phyloP scores from a whole-genome alignment of 164 flowering plant species.

The Hamamelis virginiana region DNA sequence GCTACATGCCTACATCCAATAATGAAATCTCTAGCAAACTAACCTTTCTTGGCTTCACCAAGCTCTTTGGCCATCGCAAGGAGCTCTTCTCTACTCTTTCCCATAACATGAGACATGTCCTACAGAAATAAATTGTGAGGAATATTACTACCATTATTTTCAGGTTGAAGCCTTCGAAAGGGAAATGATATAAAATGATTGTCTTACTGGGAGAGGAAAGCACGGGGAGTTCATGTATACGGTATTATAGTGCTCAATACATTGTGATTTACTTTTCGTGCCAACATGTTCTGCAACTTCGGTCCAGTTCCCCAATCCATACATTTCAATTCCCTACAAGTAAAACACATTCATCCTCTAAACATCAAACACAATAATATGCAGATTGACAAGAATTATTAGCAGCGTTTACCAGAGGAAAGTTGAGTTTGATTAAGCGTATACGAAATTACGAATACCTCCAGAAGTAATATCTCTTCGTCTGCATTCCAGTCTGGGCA shows the following conservation, averaged over 20 bases:
- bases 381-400: background rate
- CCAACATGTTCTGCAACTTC: slow-evolving; percentile 98
- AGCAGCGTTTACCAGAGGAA: background rate
- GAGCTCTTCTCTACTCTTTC: slow-evolving; percentile 89
- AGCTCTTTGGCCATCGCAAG: slow-evolving; percentile 87
- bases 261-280: slow-evolving; percentile 75
- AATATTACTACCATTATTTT: background rate
- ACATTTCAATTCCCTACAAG: slow-evolving; percentile 88
- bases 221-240: slow-evolving; percentile 85
- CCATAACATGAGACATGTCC: slow-evolving; percentile 97
- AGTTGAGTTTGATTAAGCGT: background rate
- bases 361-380: slow-evolving; percentile 6
- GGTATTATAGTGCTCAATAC: slow-evolving; percentile 72
- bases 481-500: slow-evolving; percentile 99
- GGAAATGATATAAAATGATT: background rate
- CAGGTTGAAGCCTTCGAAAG: background rate
- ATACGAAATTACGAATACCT: slow-evolving; percentile 66
- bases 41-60: slow-evolving; percentile 69
- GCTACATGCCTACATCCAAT: background rate
- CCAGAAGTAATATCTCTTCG: slow-evolving; percentile 91
- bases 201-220: slow-evolving; percentile 86
- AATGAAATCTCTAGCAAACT: slow-evolving; percentile 5
- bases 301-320: slow-evolving; percentile 91
- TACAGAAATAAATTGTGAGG: slow-evolving; percentile 20
- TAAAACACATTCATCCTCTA: background rate